A percentile compares a stretch with the other conserved stretches of the same genome.
Conservation (phyloP, 768 basidiomycete species). For the Porpolomopsis calyptriformis region DNA sequence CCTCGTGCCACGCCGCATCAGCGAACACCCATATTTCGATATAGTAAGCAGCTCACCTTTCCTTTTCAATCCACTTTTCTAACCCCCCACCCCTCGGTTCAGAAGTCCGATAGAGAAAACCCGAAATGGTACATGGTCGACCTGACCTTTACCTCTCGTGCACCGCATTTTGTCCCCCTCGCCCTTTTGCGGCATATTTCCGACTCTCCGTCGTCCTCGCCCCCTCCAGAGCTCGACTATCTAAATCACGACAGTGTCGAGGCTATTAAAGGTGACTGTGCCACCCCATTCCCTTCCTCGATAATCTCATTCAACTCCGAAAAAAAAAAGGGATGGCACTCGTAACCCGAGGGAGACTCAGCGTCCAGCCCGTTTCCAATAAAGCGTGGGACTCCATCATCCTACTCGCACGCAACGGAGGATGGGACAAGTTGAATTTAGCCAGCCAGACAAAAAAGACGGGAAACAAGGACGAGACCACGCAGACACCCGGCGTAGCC, state of each 20-base stretch:
- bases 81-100: slow-evolving; percentile 1
- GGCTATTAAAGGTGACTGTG: slow-evolving; percentile 49
- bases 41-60: slow-evolving; percentile 34
- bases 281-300: slow-evolving; percentile 1
- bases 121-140: slow-evolving; percentile 96
- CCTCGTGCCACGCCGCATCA: slow-evolving; percentile 11
- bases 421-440: slow-evolving; percentile 55
- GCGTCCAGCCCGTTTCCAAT: slow-evolving; percentile 71
- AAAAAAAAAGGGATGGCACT: slow-evolving; percentile 55
- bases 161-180: slow-evolving; percentile 67
- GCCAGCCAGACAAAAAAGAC: not conserved
- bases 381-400: slow-evolving; percentile 55
- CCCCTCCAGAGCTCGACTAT: slow-evolving; percentile 53
- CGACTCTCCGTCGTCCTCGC: slow-evolving; percentile 21
- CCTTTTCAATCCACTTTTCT: not conserved
- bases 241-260: slow-evolving; percentile 50
- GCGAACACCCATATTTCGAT: slow-evolving; percentile 74
- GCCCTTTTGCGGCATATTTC: slow-evolving; percentile 61
- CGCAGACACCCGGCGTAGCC: too few relatives aligned
- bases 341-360: slow-evolving; percentile 70
- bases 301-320: slow-evolving; percentile 9
- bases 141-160: slow-evolving; percentile 52
- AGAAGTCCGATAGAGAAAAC: slow-evolving; percentile 69
- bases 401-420: slow-evolving; percentile 57
- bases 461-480: slow-evolving; percentile 5